phyloP scores from a whole-genome alignment of 768 basidiomycete species.

The Suillus weaverae region DNA sequence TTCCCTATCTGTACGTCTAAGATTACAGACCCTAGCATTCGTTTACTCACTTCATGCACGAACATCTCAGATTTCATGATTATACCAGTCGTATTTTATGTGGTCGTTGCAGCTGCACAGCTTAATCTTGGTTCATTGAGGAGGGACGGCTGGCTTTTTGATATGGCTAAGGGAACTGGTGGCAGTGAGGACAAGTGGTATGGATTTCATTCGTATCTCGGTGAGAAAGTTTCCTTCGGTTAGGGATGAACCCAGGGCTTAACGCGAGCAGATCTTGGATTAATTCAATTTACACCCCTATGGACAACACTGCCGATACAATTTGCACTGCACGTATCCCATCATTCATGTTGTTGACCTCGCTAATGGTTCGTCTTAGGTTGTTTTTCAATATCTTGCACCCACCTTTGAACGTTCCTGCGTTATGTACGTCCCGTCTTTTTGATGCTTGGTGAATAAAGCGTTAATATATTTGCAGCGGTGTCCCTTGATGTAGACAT shows the following conservation, averaged over 20 bases:
- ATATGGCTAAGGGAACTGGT: constrained; percentile 41
- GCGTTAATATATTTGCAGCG: constrained; percentile 40
- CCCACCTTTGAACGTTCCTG: constrained; percentile 87
- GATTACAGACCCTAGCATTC: constrained; percentile 18
- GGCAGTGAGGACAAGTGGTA: constrained; percentile 60
- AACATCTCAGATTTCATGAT: constrained; percentile 62
- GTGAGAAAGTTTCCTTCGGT: constrained; percentile 41
- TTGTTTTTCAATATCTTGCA: constrained; percentile 85
- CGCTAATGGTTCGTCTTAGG: constrained; percentile 34
- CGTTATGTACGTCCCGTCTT: constrained; percentile 55
- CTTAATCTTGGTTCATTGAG: constrained; percentile 64
- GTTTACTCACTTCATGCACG: neutral
- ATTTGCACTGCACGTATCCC: constrained; percentile 71
- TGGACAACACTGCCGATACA: constrained; percentile 91
- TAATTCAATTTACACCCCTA: constrained; percentile 63
- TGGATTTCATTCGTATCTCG: constrained; percentile 78
- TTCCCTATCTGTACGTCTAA: constrained; percentile 77
- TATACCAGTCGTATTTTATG: constrained; percentile 84
- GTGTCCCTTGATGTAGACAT: constrained; percentile 89
- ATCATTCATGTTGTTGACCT: constrained; percentile 28
- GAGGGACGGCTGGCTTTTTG: constrained; percentile 81
- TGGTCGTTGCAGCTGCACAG: constrained; percentile 63
- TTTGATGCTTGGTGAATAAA: neutral
- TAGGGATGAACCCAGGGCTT: neutral
- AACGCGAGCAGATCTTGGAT: constrained; percentile 50